Conservation (phyloP, 208 protist genomes). For the Leptomonas pyrrhocoris region DNA sequence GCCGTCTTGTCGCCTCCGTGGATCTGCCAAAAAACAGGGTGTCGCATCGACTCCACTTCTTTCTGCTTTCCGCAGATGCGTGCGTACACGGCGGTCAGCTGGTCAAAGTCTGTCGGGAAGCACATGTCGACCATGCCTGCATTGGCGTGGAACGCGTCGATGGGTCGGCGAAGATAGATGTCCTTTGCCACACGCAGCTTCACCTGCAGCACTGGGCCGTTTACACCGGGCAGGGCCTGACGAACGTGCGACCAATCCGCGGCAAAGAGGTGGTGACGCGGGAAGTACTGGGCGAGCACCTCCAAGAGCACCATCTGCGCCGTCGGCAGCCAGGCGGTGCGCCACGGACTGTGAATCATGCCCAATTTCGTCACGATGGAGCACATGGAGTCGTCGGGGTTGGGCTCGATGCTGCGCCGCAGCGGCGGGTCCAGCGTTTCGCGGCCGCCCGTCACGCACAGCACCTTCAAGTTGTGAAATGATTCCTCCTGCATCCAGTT, state of each 20-base stretch:
- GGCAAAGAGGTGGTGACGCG: slow-evolving; percentile 79
- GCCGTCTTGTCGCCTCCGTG: slow-evolving; percentile 83
- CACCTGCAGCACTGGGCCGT: slow-evolving; percentile 80
- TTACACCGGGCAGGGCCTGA: slow-evolving; percentile 64
- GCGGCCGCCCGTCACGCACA: slow-evolving; percentile 79
- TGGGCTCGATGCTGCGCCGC: slow-evolving; percentile 60
- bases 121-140: slow-evolving; percentile 89
- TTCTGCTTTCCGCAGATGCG: slow-evolving; percentile 76
- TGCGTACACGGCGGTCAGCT: slow-evolving; percentile 64
- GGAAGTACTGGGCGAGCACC: slow-evolving; percentile 74
- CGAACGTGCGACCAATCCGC: slow-evolving; percentile 78
- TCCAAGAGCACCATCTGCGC: slow-evolving; percentile 83
- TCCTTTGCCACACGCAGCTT: slow-evolving; percentile 87
- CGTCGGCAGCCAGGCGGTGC: slow-evolving; percentile 81
- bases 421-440: slow-evolving; percentile 72
- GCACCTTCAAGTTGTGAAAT: slow-evolving; percentile 82
- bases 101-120: slow-evolving; percentile 89
- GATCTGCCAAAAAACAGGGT: slow-evolving; percentile 84
- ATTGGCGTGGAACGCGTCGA: slow-evolving; percentile 66
- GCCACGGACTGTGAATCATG: slow-evolving; percentile 76
- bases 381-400: slow-evolving; percentile 52
- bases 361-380: slow-evolving; percentile 69
- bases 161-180: slow-evolving; percentile 65
- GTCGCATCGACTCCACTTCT: slow-evolving; percentile 61
- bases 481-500: slow-evolving; percentile 90